Percentiles rank a stretch among this genome's conserved stretches.
These are phyloP conservation scores for Fennellomyces sp. DNA, from an alignment of 371 early-diverging fungal genomes.

Conservation along the genomic window DNA sequence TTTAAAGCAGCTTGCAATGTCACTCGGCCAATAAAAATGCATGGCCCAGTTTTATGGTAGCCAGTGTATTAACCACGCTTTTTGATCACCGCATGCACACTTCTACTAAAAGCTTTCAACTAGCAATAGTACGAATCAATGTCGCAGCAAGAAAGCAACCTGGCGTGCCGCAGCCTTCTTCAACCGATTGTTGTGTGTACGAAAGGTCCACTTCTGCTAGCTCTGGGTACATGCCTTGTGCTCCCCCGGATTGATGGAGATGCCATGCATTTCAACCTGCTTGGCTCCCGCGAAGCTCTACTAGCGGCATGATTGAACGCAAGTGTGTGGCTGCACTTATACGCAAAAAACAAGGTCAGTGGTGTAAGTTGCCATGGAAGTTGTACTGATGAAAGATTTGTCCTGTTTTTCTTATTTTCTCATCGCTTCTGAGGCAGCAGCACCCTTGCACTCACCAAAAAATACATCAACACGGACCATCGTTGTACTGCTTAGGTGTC, in stretches of 20 bases:
- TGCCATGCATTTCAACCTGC: conserved; percentile 2
- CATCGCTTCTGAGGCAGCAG: background rate
- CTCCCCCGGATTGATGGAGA: conserved; percentile 6
- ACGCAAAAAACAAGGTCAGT: conserved; percentile 2
- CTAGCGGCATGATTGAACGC: background rate
- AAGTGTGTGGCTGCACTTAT: background rate
- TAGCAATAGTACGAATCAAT: conserved; percentile 4
- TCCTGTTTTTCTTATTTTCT: background rate
- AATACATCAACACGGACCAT: background rate
- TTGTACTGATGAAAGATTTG: conserved; percentile 2
- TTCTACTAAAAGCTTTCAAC: too few relatives aligned
- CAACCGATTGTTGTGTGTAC: background rate
- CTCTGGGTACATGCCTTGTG: conserved; percentile 4
- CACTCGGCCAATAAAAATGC: too few relatives aligned
- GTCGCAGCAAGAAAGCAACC: conserved; percentile 4
- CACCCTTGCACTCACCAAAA: background rate
- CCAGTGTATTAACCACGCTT: too few relatives aligned
- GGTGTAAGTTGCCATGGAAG: background rate
- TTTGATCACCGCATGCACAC: too few relatives aligned
- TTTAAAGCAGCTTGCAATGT: too few relatives aligned
- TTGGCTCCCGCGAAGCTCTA: conserved; percentile 3
- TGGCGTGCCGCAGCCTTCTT: background rate
- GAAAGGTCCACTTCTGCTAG: conserved; percentile 5
- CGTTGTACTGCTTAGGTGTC: background rate
- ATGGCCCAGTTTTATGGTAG: too few relatives aligned